Base-by-base conservation (phyloP, 352 stramenopile genomes). In the Pythium phragmiticola region DNA sequence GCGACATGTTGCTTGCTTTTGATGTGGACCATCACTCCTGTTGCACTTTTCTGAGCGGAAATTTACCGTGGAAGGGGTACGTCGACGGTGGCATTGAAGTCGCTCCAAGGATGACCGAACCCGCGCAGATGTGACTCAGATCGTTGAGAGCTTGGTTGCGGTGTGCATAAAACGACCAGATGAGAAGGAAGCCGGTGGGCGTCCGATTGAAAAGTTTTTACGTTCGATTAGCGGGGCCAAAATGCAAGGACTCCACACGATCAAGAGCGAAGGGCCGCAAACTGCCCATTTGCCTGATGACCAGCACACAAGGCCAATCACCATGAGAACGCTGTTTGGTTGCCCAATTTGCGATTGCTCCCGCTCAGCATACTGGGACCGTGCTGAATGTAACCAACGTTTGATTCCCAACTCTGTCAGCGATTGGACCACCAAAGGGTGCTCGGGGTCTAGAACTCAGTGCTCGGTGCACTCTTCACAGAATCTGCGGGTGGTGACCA, bases 121-220 rank as follows among this genome's bases (percentile, higher is more conserved):
- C 26, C 26, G 26, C 26, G 26, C 26, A 30, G 26, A 30, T 1
- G 26, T 5, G 26, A 30, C 26, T 30, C 26, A 30, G 26, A 30
- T 30, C 26, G 26, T 30, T 30, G 42, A 47, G 13, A 42, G 28
- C 26, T 60, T 52, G 47, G 57, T 50, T 23, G 23, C 26, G 30
- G 16, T 37, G 39, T 16, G 41, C 39, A 65, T 2, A 59, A 39
- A 65, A 52, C 39, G 39, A 42, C 47, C 48, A 1, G 39, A 19
- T 60, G 41, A 30, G n/a, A 43, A 52, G 43, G 45, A 63, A 63
- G 43, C 56, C 58, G 19, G 36, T 30, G 49, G 52, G 52, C 60
- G 60, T 60, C 45, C 30, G 28, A 63, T 69, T 60, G 28, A 16
- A 56, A 63, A 70, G 26, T 5, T 63, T 57, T 66, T 66, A 70